Evolutionary conservation across 2,329 filamentous ascomycete species (phyloP).

Genomic region (Sordariomycetes sp.): DNA sequence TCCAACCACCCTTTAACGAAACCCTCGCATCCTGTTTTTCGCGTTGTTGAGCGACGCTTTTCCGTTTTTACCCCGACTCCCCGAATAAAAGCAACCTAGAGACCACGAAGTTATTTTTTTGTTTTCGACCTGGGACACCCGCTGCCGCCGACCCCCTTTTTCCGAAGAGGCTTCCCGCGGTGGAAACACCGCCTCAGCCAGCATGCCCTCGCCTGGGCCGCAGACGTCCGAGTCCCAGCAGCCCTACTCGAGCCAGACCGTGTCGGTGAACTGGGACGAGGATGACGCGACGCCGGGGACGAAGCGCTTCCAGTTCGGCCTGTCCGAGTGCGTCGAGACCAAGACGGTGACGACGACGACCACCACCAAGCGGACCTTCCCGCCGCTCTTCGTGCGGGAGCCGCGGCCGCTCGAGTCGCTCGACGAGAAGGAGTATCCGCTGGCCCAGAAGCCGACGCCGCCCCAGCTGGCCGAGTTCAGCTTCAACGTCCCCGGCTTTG

Average conservation of each 20-base stretch:
- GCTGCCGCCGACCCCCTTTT: not conserved
- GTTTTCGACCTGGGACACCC: not conserved
- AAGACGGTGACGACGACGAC: slow-evolving; percentile 82
- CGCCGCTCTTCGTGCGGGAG: slow-evolving; percentile 69
- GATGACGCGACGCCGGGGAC: slow-evolving; percentile 20
- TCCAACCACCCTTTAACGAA: not conserved
- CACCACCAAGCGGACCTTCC: slow-evolving; percentile 75
- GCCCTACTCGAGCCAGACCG: slow-evolving; percentile 28
- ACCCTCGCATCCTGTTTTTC: not conserved
- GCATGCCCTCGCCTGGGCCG: slow-evolving; percentile 24
- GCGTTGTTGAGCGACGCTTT: slow-evolving; percentile 3
- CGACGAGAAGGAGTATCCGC: slow-evolving; percentile 81
- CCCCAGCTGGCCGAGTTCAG: slow-evolving; percentile 66
- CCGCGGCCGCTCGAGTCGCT: slow-evolving; percentile 61
- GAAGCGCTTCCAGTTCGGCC: slow-evolving; percentile 40
- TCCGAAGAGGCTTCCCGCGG: not conserved
- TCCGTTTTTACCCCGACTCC: not conserved
- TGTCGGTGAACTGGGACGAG: slow-evolving; percentile 37
- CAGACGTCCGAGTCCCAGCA: slow-evolving; percentile 10
- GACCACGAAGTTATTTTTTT: not conserved
- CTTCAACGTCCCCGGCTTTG: slow-evolving; percentile 53
- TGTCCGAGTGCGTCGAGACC: slow-evolving; percentile 56
- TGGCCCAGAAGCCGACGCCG: slow-evolving; percentile 75
- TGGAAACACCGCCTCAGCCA: slow-evolving; percentile 11
- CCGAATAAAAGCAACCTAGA: not conserved